phyloP scores from a whole-genome alignment of 176 grass and related monocot genomes.

The Phragmites australis region DNA sequence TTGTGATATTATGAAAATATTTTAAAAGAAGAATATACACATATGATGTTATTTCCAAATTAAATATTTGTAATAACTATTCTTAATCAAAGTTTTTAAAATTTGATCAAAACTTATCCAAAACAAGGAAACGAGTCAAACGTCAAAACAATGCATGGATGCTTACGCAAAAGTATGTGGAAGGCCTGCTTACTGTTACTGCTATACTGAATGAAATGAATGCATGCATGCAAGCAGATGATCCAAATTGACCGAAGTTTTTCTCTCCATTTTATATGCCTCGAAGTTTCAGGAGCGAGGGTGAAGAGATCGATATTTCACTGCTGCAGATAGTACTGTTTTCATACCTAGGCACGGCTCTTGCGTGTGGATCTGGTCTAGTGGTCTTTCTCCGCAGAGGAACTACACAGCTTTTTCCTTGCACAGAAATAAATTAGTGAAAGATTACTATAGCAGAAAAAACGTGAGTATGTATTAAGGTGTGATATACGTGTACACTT shows the following conservation, averaged over 20 bases:
- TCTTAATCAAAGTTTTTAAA: no score
- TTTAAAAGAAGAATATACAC: no score
- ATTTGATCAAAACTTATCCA: no score
- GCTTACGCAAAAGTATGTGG: background rate
- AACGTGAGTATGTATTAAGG: no score
- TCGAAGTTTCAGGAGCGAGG: constrained; percentile 16
- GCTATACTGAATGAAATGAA: background rate
- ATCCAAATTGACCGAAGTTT: background rate
- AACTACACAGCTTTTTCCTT: background rate
- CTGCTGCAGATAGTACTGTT: constrained; percentile 20
- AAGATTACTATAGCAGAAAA: no score
- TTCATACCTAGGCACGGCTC: constrained; percentile 19
- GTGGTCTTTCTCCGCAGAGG: background rate
- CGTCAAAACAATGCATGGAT: background rate
- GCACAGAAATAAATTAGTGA: background rate
- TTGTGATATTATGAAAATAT: no score
- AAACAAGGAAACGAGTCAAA: background rate
- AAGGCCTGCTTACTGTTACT: background rate
- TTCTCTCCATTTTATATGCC: background rate
- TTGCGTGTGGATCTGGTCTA: background rate
- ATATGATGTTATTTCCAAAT: no score
- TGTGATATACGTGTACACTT: no score
- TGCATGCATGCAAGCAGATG: background rate
- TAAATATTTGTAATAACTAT: no score
- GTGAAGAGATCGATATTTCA: constrained; percentile 28